Percentiles rank a stretch among this genome's conserved stretches.
Conservation (phyloP, 2,329 filamentous ascomycete species). For the Nemania sp. region DNA sequence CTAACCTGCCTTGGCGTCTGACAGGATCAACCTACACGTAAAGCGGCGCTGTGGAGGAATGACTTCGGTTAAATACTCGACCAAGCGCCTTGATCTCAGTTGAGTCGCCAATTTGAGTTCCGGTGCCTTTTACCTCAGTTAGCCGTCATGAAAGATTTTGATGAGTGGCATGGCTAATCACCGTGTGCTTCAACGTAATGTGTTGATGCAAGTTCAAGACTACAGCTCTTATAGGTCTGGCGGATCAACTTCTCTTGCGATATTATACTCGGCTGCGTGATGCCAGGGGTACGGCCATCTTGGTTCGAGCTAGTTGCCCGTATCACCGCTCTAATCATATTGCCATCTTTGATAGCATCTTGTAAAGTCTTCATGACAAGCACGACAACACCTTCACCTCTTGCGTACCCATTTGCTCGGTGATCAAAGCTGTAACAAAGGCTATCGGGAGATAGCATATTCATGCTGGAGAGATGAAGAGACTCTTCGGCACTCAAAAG, state of each 20-base stretch:
- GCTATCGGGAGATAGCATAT: slow-evolving; percentile 34
- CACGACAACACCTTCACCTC: slow-evolving; percentile 49
- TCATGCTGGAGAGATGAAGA: slow-evolving; percentile 7
- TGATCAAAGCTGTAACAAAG: slow-evolving; percentile 43
- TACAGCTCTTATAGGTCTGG: slow-evolving; percentile 39
- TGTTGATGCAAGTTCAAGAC: slow-evolving; percentile 24
- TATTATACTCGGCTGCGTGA: slow-evolving; percentile 48
- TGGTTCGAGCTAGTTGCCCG: slow-evolving; percentile 43
- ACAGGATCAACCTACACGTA: not conserved
- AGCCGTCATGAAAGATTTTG: no score
- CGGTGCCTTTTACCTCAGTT: slow-evolving; percentile 9
- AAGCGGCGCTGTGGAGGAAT: not conserved
- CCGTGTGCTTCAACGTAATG: slow-evolving; percentile 29
- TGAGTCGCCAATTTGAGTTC: slow-evolving; percentile 25
- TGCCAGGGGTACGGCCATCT: slow-evolving; percentile 49
- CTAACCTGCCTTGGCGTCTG: no score
- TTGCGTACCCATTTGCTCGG: slow-evolving; percentile 50
- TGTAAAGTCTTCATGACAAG: slow-evolving; percentile 41
- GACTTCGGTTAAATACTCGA: slow-evolving; percentile 8
- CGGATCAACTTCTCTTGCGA: slow-evolving; percentile 43
- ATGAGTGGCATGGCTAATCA: not conserved
- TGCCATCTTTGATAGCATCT: slow-evolving; percentile 43
- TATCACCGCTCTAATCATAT: slow-evolving; percentile 44
- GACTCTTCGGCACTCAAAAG: slow-evolving; percentile 32
- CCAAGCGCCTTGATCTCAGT: slow-evolving; percentile 29